A percentile compares a stretch with the other conserved stretches of the same genome.
These are phyloP conservation scores for Monilinia laxa DNA, from an alignment of 2,329 filamentous ascomycete species.

Conservation along the genomic window DNA sequence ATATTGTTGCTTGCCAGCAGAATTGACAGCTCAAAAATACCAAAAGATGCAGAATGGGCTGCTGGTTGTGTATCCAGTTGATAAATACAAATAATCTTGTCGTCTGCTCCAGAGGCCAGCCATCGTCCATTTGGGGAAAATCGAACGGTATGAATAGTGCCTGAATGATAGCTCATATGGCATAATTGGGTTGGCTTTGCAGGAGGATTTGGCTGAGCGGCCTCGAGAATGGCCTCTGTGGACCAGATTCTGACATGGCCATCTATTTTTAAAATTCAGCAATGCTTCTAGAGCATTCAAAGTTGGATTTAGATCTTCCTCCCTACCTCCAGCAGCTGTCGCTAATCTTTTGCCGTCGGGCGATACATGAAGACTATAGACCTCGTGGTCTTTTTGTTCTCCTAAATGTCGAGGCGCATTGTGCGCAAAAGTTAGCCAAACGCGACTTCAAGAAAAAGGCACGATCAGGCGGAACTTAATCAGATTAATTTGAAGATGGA, in stretches of 20 bases:
- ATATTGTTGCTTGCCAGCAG: neutral
- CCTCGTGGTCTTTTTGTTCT: constrained; percentile 97
- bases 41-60: constrained; percentile 74
- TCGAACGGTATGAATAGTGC: constrained; percentile 93
- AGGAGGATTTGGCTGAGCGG: constrained; percentile 67
- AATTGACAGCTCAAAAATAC: constrained; percentile 48
- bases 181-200: constrained; percentile 84
- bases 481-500: neutral
- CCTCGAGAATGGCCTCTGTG: constrained; percentile 86
- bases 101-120: constrained; percentile 93
- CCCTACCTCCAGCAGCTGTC: constrained; percentile 84
- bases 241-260: constrained; percentile 98
- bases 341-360: constrained; percentile 89
- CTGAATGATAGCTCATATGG: constrained; percentile 97
- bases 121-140: constrained; percentile 96
- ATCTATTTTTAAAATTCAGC: constrained; percentile 53
- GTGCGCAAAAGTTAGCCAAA: constrained; percentile 35
- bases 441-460: constrained; percentile 10
- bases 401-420: constrained; percentile 50
- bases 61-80: constrained; percentile 77
- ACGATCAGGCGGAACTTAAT: neutral
- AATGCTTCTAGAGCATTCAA: constrained; percentile 16
- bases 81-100: constrained; percentile 98
- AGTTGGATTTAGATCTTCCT: neutral
- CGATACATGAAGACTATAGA: constrained; percentile 97